phyloP scores from a whole-genome alignment of 2,329 filamentous ascomycete species.

The Ustulina deusta region DNA sequence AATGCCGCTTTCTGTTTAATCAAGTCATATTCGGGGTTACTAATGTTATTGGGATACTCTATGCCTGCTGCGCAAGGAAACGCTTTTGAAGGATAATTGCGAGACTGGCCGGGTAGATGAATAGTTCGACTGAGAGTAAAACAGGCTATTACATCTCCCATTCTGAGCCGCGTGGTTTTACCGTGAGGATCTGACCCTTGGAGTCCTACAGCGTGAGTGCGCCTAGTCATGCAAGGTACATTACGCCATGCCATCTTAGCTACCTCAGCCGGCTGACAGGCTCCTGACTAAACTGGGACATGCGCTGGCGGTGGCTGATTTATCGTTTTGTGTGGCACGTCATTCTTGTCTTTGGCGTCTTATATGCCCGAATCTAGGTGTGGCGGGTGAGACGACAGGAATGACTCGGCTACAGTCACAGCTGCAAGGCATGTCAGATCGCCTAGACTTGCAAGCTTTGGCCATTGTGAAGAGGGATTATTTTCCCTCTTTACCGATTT shows the following conservation, averaged over 20 bases:
- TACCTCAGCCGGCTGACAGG: background rate
- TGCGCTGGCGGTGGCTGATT: background rate
- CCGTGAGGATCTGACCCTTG: background rate
- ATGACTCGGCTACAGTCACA: conserved; percentile 3
- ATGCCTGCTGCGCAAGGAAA: background rate
- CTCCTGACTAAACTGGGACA: conserved; percentile 5
- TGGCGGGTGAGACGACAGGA: conserved; percentile 7
- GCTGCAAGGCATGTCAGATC: conserved; percentile 10
- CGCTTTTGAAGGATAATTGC: background rate
- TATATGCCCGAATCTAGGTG: background rate
- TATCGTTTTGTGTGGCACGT: conserved; percentile 7
- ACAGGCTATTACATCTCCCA: too few relatives aligned
- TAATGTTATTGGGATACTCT: background rate
- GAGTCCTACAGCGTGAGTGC: background rate
- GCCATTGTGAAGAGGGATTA: background rate
- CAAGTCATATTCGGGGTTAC: background rate
- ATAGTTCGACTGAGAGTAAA: background rate
- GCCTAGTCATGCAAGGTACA: conserved; percentile 13
- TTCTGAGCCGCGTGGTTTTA: background rate
- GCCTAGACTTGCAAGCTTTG: conserved; percentile 20
- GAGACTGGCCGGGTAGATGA: background rate
- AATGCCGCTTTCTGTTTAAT: too few relatives aligned
- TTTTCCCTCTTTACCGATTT: conserved; percentile 1
- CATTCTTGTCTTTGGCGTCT: background rate
- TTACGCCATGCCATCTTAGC: conserved; percentile 5